Percentiles rank a stretch among this genome's conserved stretches.
phyloP scores from a whole-genome alignment of 208 protist genomes.

The Leishmania lainsoni region DNA sequence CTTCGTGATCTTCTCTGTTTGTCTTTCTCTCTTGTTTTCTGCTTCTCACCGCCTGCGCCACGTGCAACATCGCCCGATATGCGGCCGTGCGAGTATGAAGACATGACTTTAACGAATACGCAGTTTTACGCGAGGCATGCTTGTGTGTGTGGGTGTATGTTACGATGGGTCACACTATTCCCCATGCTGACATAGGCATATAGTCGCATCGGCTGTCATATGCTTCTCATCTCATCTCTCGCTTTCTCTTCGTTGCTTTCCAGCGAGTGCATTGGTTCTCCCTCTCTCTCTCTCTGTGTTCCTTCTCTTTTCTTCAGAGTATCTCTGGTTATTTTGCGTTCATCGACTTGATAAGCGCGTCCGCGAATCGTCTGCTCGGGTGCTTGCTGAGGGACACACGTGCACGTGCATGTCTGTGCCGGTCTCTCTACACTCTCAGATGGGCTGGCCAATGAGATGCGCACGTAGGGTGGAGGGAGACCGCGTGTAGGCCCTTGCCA shows the following conservation, averaged over 20 bases:
- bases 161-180: neutral
- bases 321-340: neutral
- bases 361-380: too few species aligned
- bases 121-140: neutral
- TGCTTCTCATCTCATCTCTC: neutral
- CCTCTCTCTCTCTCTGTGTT: too few species aligned
- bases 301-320: neutral
- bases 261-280: too few species aligned
- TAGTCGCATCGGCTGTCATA: neutral
- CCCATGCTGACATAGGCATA: neutral
- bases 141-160: neutral
- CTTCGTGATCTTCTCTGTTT: neutral
- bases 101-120: neutral
- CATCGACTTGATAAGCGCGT: too few species aligned
- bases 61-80: neutral
- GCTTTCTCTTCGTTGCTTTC: neutral
- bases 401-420: too few species aligned
- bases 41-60: neutral
- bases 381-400: too few species aligned
- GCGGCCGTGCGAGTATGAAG: neutral
- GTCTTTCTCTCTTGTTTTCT: neutral
- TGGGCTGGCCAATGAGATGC: too few species aligned
- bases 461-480: too few species aligned
- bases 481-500: neutral
- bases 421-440: neutral